Percentiles rank a stretch among this genome's conserved stretches.
phyloP scores from a whole-genome alignment of 805 yeast genomes.

The Pichia pseudocactophila region DNA sequence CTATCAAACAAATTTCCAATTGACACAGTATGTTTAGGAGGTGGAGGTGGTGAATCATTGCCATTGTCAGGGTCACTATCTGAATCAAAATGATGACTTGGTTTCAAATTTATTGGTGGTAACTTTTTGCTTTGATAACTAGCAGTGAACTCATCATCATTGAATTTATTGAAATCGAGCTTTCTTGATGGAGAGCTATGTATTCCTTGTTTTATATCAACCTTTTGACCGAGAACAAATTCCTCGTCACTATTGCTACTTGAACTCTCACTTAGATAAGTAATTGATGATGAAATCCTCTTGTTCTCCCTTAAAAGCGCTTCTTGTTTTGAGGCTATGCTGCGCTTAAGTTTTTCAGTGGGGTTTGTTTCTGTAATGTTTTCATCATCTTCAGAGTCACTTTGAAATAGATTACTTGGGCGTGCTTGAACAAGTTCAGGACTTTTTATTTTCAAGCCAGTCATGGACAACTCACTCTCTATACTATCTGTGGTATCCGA shows the following conservation, averaged over 20 bases:
- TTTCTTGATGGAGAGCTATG: background rate
- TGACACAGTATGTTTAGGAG: slow-evolving; percentile 22
- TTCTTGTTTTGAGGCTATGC: slow-evolving; percentile 12
- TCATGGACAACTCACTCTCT: slow-evolving; percentile 4
- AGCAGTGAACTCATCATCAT: slow-evolving; percentile 7
- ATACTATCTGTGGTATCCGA: background rate
- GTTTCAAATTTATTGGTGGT: slow-evolving; percentile 1
- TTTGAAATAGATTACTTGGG: slow-evolving; percentile 19
- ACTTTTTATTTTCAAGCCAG: slow-evolving; percentile 15
- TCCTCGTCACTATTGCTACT: slow-evolving; percentile 11
- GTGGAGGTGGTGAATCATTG: slow-evolving; percentile 17
- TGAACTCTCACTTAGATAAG: background rate
- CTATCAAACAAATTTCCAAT: slow-evolving; percentile 14
- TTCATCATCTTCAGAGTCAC: slow-evolving; percentile 20
- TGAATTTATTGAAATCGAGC: background rate
- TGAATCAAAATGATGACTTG: background rate
- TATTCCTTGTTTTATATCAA: slow-evolving; percentile 15
- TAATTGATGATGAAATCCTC: background rate
- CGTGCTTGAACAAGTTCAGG: slow-evolving; percentile 14
- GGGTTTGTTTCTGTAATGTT: background rate
- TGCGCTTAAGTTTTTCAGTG: slow-evolving; percentile 3
- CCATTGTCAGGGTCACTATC: slow-evolving; percentile 1
- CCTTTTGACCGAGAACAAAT: slow-evolving; percentile 19
- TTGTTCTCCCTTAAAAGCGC: slow-evolving; percentile 1
- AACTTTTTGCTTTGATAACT: slow-evolving; percentile 11